Conservation (phyloP, 129 eudicot species). For the Pulicaria dysenterica region DNA sequence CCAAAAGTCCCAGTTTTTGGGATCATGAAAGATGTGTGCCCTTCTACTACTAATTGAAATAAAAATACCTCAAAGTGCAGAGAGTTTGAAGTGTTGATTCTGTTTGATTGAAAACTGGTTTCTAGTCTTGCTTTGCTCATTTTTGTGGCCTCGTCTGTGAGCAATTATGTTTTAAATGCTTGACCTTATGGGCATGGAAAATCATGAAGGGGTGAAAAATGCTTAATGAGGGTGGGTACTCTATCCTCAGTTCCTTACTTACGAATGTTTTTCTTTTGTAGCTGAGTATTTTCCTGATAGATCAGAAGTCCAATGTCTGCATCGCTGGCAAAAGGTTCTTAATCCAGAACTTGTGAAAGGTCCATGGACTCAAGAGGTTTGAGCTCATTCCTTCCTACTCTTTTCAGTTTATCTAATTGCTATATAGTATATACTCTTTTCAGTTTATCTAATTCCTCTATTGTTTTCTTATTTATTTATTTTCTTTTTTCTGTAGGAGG, state of each 20-base stretch:
- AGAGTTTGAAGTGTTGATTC: too few species aligned
- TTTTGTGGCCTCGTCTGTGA: too few species aligned
- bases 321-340: conserved; percentile 99
- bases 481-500: conserved; percentile 62
- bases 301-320: conserved; percentile 96
- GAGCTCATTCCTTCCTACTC: conserved; percentile 21
- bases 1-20: too few species aligned
- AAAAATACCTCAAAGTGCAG: too few species aligned
- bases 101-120: too few species aligned
- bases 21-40: too few species aligned
- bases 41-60: too few species aligned
- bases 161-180: not conserved
- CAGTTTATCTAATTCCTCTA: conserved; percentile 1
- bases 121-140: too few species aligned
- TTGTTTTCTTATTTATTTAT: conserved; percentile 15
- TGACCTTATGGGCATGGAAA: not conserved
- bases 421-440: not conserved
- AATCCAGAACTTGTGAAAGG: conserved; percentile 98
- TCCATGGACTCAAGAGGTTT: conserved; percentile 97
- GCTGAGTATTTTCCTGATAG: conserved; percentile 94
- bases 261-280: conserved; percentile 45
- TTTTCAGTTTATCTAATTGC: conserved; percentile 13
- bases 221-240: not conserved
- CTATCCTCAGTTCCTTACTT: conserved; percentile 10
- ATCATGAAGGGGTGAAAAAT: not conserved